phyloP scores from a whole-genome alignment of 2,329 filamentous ascomycete species.

The Penicillium sp. region DNA sequence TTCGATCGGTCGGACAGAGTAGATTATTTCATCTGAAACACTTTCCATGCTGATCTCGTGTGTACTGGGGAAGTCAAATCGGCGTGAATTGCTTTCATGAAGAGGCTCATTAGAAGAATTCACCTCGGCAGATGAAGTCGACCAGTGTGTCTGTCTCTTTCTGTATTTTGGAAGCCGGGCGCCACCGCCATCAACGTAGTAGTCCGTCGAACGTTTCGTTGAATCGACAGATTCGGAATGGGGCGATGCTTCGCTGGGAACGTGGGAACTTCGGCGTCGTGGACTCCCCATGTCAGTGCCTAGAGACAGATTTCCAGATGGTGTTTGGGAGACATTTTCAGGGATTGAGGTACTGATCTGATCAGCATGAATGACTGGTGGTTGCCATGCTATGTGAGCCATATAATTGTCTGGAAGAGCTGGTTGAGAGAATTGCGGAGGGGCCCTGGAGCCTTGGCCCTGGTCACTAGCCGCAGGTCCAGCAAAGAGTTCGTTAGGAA shows the following conservation, averaged over 20 bases:
- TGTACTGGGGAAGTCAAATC: slow-evolving; percentile 26
- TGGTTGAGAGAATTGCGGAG: slow-evolving; percentile 21
- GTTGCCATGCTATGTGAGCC: slow-evolving; percentile 28
- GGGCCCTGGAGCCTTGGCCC: slow-evolving; percentile 6
- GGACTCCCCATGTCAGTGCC: slow-evolving; percentile 22
- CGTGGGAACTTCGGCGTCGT: slow-evolving; percentile 16
- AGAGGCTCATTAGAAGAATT: slow-evolving; percentile 11
- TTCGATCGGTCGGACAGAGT: slow-evolving; percentile 20
- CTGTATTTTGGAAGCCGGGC: slow-evolving; percentile 27
- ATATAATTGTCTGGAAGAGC: slow-evolving; percentile 18
- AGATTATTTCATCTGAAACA: slow-evolving; percentile 15
- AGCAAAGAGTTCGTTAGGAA: slow-evolving; percentile 33
- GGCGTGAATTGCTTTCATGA: slow-evolving; percentile 7
- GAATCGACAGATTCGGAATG: slow-evolving; percentile 20
- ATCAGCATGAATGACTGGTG: slow-evolving; percentile 22
- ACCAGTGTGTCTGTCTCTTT: slow-evolving; percentile 21
- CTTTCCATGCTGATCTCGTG: slow-evolving; percentile 18
- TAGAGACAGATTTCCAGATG: slow-evolving; percentile 19
- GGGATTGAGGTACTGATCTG: slow-evolving; percentile 15
- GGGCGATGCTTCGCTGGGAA: slow-evolving; percentile 24
- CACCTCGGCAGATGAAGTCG: slow-evolving; percentile 11
- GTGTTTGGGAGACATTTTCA: slow-evolving; percentile 20
- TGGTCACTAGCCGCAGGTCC: slow-evolving; percentile 13
- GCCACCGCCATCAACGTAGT: slow-evolving; percentile 29
- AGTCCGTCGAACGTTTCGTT: slow-evolving; percentile 26